Base-by-base conservation (phyloP, 495 filamentous ascomycete genomes). In the Chaetomium fimeti region DNA sequence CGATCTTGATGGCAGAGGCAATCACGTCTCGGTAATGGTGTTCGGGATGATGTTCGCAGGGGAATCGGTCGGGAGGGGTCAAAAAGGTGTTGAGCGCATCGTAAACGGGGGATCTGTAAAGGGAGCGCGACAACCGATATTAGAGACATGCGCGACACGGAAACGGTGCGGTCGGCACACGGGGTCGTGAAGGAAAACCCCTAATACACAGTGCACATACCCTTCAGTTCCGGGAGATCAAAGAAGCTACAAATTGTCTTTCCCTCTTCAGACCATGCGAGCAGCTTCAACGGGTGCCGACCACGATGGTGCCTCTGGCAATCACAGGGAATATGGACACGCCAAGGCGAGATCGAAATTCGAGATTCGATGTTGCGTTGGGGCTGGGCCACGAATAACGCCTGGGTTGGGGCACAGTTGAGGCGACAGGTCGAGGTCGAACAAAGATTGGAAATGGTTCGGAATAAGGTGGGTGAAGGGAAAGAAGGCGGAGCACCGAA, bases 401-500 rank as follows among this genome's bases (percentile, higher is more conserved):
- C 18, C 53, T 43, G 27, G 27, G 13, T 15, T 5, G 7, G 22
- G 48, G 15, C 22, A 3, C 48, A 1, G 40, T 18, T 36, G 16
- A 43, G 24, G 9, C 22, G 51, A 16, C 2, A 25, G 11, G 28
- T 56, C 29, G 53, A 43, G 5, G 40, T 25, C 18, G 55, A 43
- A 29, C 4, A 53, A 57, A 53, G 52, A 64, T 57, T 42, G 25
- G 57, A 47, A 58, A 43, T 52, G 47, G 28, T 18, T n/a, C 32
- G 22, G 15, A 38, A 36, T n/a, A 28, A 12, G 36, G 22, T 38
- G 48, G 16, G 71, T 60, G 66, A 66, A 49, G 47, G 62, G 57
- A 66, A 60, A 59, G 65, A 65, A 64, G 54, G 59, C 32, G 54
- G 62, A 65, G 67, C 63, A 67, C 63, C 63, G 66, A 36, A 36